Percentiles rank a stretch among this genome's conserved stretches.
Evolutionary conservation across 257 asterid genomes (phyloP).

Genomic region (Linaria vulgaris): DNA sequence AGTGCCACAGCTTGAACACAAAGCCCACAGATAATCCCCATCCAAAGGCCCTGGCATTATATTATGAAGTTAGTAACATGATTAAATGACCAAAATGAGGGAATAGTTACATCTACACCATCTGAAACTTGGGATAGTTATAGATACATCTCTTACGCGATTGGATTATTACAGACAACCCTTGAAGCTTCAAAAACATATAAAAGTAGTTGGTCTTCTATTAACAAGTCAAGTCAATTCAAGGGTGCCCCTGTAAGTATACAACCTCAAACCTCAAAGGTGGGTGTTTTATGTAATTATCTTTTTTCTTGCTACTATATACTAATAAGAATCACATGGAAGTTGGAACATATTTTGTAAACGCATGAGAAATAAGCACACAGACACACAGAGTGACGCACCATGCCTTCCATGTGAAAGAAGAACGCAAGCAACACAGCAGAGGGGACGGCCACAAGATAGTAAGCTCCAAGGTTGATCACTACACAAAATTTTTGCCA

Average conservation of each 20-base stretch:
- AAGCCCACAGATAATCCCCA: slow-evolving; percentile 65
- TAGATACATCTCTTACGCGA: not conserved
- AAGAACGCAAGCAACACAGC: slow-evolving; percentile 56
- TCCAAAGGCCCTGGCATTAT: slow-evolving; percentile 64
- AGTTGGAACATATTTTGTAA: too few relatives aligned
- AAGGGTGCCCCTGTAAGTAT: too few relatives aligned
- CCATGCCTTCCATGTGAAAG: slow-evolving; percentile 61
- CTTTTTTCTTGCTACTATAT: too few relatives aligned
- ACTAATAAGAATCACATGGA: too few relatives aligned
- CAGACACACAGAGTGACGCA: slow-evolving; percentile 15
- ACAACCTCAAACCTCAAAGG: too few relatives aligned
- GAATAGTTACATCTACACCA: too few relatives aligned
- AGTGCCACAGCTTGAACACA: slow-evolving; percentile 57
- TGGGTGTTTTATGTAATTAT: too few relatives aligned
- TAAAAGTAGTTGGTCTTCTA: not conserved
- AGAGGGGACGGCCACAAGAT: slow-evolving; percentile 60
- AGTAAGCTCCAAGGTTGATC: slow-evolving; percentile 70
- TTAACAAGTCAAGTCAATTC: too few relatives aligned
- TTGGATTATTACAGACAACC: not conserved
- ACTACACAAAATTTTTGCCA: slow-evolving; percentile 66
- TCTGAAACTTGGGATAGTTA: too few relatives aligned
- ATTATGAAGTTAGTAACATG: not conserved
- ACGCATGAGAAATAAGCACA: not conserved
- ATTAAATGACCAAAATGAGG: too few relatives aligned
- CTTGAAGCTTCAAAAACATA: not conserved